Percentiles rank a stretch among this genome's conserved stretches.
These are phyloP conservation scores for Globisporangium nagaii DNA, from an alignment of 352 stramenopile species.

Conservation along the genomic window DNA sequence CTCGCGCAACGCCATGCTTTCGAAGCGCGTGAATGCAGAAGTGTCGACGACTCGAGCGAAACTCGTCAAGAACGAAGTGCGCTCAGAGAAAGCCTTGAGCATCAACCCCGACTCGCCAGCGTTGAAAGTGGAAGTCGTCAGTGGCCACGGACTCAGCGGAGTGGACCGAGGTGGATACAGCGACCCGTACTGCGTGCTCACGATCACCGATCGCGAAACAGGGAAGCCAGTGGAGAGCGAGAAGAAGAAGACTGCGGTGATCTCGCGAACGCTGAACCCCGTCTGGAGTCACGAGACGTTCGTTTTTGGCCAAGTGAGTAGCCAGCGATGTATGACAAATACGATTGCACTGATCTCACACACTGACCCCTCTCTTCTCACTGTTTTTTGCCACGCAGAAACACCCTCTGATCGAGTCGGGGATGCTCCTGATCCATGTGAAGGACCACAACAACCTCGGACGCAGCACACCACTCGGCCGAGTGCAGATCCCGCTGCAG, in stretches of 20 bases:
- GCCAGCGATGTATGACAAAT: not conserved
- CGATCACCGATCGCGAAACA: conserved; percentile 36
- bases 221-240: conserved; percentile 49
- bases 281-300: conserved; percentile 65
- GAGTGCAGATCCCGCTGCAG: conserved; percentile 55
- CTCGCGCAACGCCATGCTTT: conserved; percentile 36
- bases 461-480: conserved; percentile 54
- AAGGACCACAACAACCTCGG: conserved; percentile 73
- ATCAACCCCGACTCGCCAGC: conserved; percentile 22
- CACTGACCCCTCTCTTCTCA: not conserved
- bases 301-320: conserved; percentile 52
- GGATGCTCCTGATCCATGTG: conserved; percentile 54
- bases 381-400: conserved; percentile 19
- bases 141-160: conserved; percentile 47
- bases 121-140: conserved; percentile 52
- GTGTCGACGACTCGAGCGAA: conserved; percentile 51
- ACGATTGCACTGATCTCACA: not conserved
- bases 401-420: conserved; percentile 35
- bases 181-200: conserved; percentile 70
- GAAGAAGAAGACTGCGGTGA: conserved; percentile 65
- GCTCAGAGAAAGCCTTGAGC: conserved; percentile 38
- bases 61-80: conserved; percentile 51
- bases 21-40: conserved; percentile 44
- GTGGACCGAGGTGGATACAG: conserved; percentile 65
- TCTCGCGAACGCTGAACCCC: conserved; percentile 67